phyloP scores from a whole-genome alignment of 495 filamentous ascomycete genomes.

The Chaetomium cochliodes region DNA sequence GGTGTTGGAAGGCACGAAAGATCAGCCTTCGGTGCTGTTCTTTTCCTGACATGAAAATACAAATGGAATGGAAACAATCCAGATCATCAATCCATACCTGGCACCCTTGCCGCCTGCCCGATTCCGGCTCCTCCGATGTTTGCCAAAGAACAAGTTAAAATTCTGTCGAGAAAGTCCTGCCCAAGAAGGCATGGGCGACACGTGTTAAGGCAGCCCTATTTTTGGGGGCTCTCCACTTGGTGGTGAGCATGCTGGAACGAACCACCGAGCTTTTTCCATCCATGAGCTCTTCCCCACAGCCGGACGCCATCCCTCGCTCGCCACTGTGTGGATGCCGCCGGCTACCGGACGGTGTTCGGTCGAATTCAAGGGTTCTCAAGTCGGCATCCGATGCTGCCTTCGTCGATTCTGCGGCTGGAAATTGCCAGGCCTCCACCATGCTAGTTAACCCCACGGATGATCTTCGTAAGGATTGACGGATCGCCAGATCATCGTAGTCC shows the following conservation, averaged over 20 bases:
- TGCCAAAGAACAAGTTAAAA: too few relatives aligned
- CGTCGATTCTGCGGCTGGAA: background rate
- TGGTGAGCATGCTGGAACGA: background rate
- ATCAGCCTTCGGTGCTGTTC: background rate
- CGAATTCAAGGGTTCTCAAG: background rate
- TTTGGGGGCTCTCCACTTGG: background rate
- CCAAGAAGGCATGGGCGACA: constrained; percentile 1
- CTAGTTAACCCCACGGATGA: background rate
- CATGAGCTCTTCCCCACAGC: too few relatives aligned
- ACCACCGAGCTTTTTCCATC: too few relatives aligned
- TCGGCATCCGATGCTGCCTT: background rate
- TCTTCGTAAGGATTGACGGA: constrained; percentile 1
- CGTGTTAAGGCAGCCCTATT: background rate
- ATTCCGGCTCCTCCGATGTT: too few relatives aligned
- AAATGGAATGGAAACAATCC: too few relatives aligned
- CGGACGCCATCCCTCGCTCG: too few relatives aligned
- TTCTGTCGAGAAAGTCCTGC: background rate
- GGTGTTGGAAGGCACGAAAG: background rate
- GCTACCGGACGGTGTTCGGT: background rate
- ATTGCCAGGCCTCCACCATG: background rate
- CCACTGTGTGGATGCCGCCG: too few relatives aligned
- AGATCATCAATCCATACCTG: too few relatives aligned
- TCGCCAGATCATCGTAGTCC: background rate
- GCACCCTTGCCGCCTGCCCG: too few relatives aligned
- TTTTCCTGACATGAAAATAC: too few relatives aligned